Base-by-base conservation (phyloP, 164 flowering plant genomes). In the Annona squamosa region DNA sequence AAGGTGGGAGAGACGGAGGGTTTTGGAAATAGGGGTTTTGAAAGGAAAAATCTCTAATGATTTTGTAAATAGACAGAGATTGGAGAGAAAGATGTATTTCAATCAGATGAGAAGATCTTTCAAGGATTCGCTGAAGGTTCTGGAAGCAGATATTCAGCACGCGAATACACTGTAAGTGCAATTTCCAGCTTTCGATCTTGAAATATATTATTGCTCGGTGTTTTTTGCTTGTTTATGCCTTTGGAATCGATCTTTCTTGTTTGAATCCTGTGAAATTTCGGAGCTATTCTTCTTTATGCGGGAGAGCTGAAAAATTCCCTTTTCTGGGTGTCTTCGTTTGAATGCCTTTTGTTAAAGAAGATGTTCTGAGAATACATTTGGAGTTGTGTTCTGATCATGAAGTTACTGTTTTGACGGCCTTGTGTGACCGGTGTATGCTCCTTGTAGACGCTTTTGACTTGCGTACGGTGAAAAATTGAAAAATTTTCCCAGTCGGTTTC, bases 111-210 rank as follows among this genome's bases (percentile, higher is more conserved):
- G 92, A 74, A 90, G 86, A 76, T 86, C 91, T 4, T 90, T 89
- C 84, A 90, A 90, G 87, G 95, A 90, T 76, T 90, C 95, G 52
- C 77, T 90, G 43, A 90, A 90, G 79, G 84, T 80, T 56, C 90
- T 90, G 4, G 92, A 90, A 85, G 95, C 95, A 16, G 95, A 90
- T 82, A 89, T 90, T 71, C 95, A 89, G 81, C 92, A 88, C 65
- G 95, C 95, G 19, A 90, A 90, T 75, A 90, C 92, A 67, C 84
- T 90, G 95, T 90, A 83, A 79, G 88, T 78, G 26, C 46, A 72
- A 16, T 13, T 26, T 26, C 37, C 37, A 26, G 37, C 37, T 26
- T 26, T 63, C 48, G n/a, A 19, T 63, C 10, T n/a, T 1, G 19
- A 65, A 3, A 57, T 67, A 26, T 26, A 26, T 26, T 26, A 26